Evolutionary conservation across 2,329 filamentous ascomycete genomes (phyloP).

Genomic region (Simplicillium aogashimaense): DNA sequence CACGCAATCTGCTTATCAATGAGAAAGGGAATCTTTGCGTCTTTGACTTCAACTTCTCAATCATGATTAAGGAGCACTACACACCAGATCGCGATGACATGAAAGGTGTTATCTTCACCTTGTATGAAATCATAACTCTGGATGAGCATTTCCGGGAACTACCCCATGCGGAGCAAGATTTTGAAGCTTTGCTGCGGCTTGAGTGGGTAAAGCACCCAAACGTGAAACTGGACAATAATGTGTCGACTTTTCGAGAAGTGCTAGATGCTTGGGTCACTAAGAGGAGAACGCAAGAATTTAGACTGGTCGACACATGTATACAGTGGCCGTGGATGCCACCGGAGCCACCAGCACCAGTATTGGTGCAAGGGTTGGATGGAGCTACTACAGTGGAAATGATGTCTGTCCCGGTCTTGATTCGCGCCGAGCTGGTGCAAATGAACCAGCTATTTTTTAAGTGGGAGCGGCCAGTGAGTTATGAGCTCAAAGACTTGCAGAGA

Average conservation of each 20-base stretch:
- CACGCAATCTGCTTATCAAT: slow-evolving; percentile 26
- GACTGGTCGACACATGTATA: slow-evolving; percentile 1
- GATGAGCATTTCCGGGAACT: slow-evolving; percentile 13
- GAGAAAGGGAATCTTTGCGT: slow-evolving; percentile 19
- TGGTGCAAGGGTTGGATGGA: slow-evolving; percentile 1
- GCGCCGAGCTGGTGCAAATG: too few relatives aligned
- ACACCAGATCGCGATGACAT: slow-evolving; percentile 17
- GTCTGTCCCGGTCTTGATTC: too few relatives aligned
- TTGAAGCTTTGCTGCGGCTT: slow-evolving; percentile 6
- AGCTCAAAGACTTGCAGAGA: too few relatives aligned
- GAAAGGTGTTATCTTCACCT: slow-evolving; percentile 23
- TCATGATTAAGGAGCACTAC: slow-evolving; percentile 12
- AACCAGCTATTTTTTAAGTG: too few relatives aligned
- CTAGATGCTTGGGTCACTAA: slow-evolving; percentile 14
- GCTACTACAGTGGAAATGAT: neutral
- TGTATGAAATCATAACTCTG: slow-evolving; percentile 26
- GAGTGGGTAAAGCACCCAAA: slow-evolving; percentile 21
- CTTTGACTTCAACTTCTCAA: slow-evolving; percentile 25
- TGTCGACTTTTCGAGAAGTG: slow-evolving; percentile 11
- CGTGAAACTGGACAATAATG: slow-evolving; percentile 16
- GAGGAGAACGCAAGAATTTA: slow-evolving; percentile 5
- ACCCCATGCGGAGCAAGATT: slow-evolving; percentile 14
- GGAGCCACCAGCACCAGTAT: slow-evolving; percentile 4
- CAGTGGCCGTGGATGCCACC: slow-evolving; percentile 11
- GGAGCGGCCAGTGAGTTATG: too few relatives aligned